Percentiles rank a stretch among this genome's conserved stretches.
Evolutionary conservation across 2,329 filamentous ascomycete species (phyloP).

Genomic region (Paracorniculantispora psalliotae): DNA sequence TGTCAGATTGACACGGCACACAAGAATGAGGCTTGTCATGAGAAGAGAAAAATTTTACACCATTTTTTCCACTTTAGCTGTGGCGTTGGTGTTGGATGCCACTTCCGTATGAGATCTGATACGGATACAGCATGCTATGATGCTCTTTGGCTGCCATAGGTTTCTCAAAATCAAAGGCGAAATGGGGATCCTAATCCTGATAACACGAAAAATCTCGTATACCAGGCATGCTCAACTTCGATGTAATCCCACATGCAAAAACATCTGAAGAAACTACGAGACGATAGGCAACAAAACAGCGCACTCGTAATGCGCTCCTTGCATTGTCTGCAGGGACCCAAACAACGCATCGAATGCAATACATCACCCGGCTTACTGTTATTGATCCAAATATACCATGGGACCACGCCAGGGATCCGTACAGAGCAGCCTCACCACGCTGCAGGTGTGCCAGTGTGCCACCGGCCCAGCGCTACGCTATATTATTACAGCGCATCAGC

Average conservation of each 20-base stretch:
- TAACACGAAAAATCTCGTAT: too few species aligned
- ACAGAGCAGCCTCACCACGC: not conserved
- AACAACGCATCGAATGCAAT: conserved; percentile 10
- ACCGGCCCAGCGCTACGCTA: not conserved
- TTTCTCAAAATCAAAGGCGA: too few species aligned
- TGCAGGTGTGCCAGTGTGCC: not conserved
- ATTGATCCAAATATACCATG: not conserved
- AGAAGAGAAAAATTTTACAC: not conserved
- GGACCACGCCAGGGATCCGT: not conserved
- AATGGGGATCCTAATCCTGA: too few species aligned
- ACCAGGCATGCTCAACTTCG: not conserved
- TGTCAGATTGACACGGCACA: conserved; percentile 6
- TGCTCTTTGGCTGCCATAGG: not conserved
- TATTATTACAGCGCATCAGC: not conserved
- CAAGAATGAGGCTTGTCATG: not conserved
- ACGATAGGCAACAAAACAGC: not conserved
- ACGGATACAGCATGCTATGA: too few species aligned
- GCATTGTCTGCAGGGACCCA: conserved; percentile 3
- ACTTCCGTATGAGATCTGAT: conserved; percentile 3
- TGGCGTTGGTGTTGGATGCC: not conserved
- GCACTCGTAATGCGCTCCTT: not conserved
- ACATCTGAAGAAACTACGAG: not conserved
- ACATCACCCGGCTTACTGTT: not conserved
- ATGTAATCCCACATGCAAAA: not conserved
- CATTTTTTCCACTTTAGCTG: not conserved